A percentile compares a stretch with the other conserved stretches of the same genome.
Evolutionary conservation across 2,329 filamentous ascomycete genomes (phyloP).

Genomic region (Scopulariopsis brevicaulis): DNA sequence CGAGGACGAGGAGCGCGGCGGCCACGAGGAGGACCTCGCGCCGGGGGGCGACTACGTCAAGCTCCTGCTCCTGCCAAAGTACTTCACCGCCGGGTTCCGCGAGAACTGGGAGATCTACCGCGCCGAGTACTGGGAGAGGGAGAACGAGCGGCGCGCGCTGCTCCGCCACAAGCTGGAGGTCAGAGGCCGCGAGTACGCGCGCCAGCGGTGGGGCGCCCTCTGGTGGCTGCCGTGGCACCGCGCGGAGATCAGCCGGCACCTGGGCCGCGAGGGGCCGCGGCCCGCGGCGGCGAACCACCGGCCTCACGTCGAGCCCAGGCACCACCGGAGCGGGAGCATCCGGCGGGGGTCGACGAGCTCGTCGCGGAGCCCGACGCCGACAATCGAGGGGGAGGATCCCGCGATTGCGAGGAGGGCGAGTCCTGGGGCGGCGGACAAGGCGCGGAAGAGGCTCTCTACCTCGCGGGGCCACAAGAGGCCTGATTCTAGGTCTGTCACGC

Average conservation of each 20-base stretch:
- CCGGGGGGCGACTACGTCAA: slow-evolving; percentile 88
- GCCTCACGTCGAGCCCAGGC: not conserved
- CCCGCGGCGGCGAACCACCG: not conserved
- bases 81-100: slow-evolving; percentile 86
- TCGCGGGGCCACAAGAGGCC: slow-evolving; percentile 28
- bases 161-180: slow-evolving; percentile 60
- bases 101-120: slow-evolving; percentile 97
- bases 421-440: slow-evolving; percentile 37
- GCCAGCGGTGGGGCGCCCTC: slow-evolving; percentile 59
- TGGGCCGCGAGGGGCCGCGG: slow-evolving; percentile 17
- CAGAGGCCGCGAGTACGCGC: slow-evolving; percentile 55
- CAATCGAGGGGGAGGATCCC: slow-evolving; percentile 30
- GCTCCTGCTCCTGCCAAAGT: slow-evolving; percentile 81
- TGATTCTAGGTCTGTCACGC: slow-evolving; percentile 41
- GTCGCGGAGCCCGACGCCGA: slow-evolving; percentile 36
- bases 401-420: slow-evolving; percentile 30
- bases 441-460: slow-evolving; percentile 34
- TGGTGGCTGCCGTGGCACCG: slow-evolving; percentile 73
- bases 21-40: slow-evolving; percentile 82
- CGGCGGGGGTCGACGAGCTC: slow-evolving; percentile 41
- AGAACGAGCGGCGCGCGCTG: slow-evolving; percentile 77
- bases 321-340: slow-evolving; percentile 36
- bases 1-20: slow-evolving; percentile 50
- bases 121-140: slow-evolving; percentile 90
- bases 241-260: slow-evolving; percentile 17